Evolutionary conservation across 176 grass and related monocot genomes (phyloP), one percentile per base, ranked within the genome.

Genomic region (Olyra latifolia): DNA sequence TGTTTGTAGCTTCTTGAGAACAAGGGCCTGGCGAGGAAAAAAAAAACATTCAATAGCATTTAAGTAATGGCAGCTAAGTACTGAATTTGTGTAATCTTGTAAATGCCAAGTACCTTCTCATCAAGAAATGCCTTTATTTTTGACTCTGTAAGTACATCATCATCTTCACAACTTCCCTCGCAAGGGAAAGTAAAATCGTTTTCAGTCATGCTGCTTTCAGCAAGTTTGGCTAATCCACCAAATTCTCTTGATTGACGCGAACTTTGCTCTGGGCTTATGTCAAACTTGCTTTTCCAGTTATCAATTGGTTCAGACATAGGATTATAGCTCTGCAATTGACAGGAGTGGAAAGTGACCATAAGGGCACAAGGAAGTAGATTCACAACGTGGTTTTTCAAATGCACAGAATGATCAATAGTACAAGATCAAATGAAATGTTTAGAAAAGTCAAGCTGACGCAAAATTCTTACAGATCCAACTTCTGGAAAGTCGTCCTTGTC

Each of bases 111-210:
- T 86, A 99, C 97, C 93, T 96, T 99, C 58, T 99, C 93, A 11
- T 96, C 92, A 70, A 99, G 93, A 88, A 95, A 99, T 65, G 88
- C 92, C 72, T 90, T 95, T 72, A 99, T 99, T 83, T 95, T 99
- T 80, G 79, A 89, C 62, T 99, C 93, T 13, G 87, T 96, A 68
- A 93, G 90, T 89, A 89, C 89, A 72, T 97, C 88, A 17, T 91
- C 96, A 71, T 95, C 97, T 46, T 99, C 90, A 59, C 86, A 89
- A 70, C 77, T 88, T 84, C 85, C 71, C 78, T 93, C 88, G 2
- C 75, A 76, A 71, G 79, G 78, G 67, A 95, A 94, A 17, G 90
- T 92, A 56, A 93, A 98, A 65, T 84, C 83, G 80, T 85, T 91
- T 81, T 84, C 75, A 64, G 39, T 72, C 73, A 85, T 81, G 48